Percentiles rank a stretch among this genome's conserved stretches.
phyloP scores from a whole-genome alignment of 2,329 filamentous ascomycete species.

The Myriosclerotinia curreyana region DNA sequence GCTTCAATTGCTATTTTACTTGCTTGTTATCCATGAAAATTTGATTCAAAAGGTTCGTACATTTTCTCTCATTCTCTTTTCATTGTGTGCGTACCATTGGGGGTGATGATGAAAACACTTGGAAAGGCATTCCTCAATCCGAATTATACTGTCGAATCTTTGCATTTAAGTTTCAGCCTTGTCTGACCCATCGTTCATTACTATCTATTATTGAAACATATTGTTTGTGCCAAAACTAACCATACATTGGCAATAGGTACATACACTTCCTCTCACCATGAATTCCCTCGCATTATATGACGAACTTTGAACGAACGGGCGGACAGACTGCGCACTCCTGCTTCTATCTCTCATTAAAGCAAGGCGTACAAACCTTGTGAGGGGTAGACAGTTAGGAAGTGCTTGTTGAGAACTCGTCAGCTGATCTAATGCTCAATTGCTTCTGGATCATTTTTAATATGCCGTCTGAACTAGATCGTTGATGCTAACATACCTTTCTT shows the following conservation, averaged over 20 bases:
- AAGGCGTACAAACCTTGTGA: conserved; percentile 44
- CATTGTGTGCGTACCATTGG: conserved; percentile 22
- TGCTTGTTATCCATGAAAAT: neutral
- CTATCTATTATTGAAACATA: neutral
- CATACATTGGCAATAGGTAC: conserved; percentile 36
- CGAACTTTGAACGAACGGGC: conserved; percentile 48
- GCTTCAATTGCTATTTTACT: neutral
- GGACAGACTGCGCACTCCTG: conserved; percentile 44
- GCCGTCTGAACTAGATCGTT: conserved; percentile 12
- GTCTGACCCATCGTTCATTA: conserved; percentile 41
- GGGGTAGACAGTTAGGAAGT: conserved; percentile 39
- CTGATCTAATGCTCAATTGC: conserved; percentile 40
- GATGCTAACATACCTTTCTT: conserved; percentile 26
- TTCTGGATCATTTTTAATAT: conserved; percentile 25
- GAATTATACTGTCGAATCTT: conserved; percentile 42
- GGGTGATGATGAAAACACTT: conserved; percentile 41
- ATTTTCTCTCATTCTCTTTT: conserved; percentile 23
- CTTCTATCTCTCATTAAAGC: conserved; percentile 40
- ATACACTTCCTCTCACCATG: conserved; percentile 23
- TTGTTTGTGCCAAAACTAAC: conserved; percentile 21
- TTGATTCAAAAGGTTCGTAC: conserved; percentile 36
- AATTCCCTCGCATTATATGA: conserved; percentile 39
- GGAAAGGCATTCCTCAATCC: conserved; percentile 42
- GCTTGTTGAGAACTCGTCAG: conserved; percentile 47
- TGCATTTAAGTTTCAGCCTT: conserved; percentile 46